These are phyloP conservation scores for Fusarium virguliforme DNA, from an alignment of 2,329 filamentous ascomycete species.

Conservation along the genomic window DNA sequence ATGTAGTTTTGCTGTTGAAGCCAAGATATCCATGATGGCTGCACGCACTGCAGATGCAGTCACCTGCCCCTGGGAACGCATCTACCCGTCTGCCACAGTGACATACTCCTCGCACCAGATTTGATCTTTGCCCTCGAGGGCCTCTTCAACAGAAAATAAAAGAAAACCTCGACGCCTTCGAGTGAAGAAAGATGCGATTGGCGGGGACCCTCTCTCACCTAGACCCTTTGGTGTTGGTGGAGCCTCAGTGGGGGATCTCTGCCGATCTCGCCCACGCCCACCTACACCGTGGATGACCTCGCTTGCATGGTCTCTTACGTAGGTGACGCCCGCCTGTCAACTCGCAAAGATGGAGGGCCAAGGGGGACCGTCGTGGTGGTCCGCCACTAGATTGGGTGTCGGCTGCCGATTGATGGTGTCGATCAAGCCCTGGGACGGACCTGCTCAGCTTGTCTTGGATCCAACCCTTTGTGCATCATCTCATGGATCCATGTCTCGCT, in stretches of 20 bases:
- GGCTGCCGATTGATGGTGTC: conserved; percentile 6
- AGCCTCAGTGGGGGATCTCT: conserved; percentile 11
- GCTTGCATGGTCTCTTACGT: conserved; percentile 28
- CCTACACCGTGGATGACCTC: conserved; percentile 27
- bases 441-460: conserved; percentile 13
- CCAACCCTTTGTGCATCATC: conserved; percentile 6
- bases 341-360: conserved; percentile 1
- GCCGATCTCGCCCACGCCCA: conserved; percentile 30
- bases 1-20: not conserved
- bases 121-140: conserved; percentile 13
- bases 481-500: conserved; percentile 5
- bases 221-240: conserved; percentile 24
- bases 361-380: conserved; percentile 2
- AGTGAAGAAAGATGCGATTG: conserved; percentile 22
- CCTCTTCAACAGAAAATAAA: not conserved
- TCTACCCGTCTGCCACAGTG: conserved; percentile 32
- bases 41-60: not conserved
- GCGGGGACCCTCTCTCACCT: not conserved
- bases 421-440: conserved; percentile 1
- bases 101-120: conserved; percentile 29
- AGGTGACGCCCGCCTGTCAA: conserved; percentile 17
- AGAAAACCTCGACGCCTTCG: conserved; percentile 13
- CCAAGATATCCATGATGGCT: not conserved
- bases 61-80: not conserved
- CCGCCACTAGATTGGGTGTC: conserved; percentile 24